Base-by-base conservation (phyloP, 2,329 filamentous ascomycete genomes). In the Zasmidium citrigriseum region DNA sequence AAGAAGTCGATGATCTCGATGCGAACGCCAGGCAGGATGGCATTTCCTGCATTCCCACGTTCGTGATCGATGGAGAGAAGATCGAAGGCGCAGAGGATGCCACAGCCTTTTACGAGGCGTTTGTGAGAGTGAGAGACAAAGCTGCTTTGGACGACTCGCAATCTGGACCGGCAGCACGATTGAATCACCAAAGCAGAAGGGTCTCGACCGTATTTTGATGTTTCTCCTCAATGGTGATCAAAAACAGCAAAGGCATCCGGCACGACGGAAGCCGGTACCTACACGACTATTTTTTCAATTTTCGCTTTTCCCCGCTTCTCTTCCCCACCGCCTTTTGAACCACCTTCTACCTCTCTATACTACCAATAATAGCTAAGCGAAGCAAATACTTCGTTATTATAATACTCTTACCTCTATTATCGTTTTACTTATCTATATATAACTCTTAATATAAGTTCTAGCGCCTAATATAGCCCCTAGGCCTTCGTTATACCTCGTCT, bases 81-180 rank as follows among this genome's bases (percentile, higher is more conserved):
- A 34, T 57, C 3, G 54, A 57, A 16, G 54, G 22, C 14, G 54
- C 54, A 25, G 24, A 45, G 34, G 48, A 57, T 21, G 54, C 34
- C 4, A 14, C 46, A 9, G 44, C 29, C 3, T 46, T 56, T 18
- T 56, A 45, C 22, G 47, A 52, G 22, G 52, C 52, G 12, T 54
- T 54, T 21, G 23, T 47, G 10, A 24, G 12, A 11, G 14, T 22
- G 10, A 47, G 18, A 47, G 20, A 47, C 12, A 41, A 41, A 16
- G 34, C 14, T 4, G 34, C 7, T 9, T 9, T n/a, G 4, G 34
- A 41, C 34, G 16, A 16, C 16, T 16, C 34, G 27, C 34, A 16
- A 7, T 41, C n/a, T n/a, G n/a, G n/a, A n/a, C 7, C 34, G 18
- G 14, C 7, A 41, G 14, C 34, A 41, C 18, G 16, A 41, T 4